Evolutionary conservation across 2,329 filamentous ascomycete species (phyloP).

Genomic region (Hortaea werneckii): DNA sequence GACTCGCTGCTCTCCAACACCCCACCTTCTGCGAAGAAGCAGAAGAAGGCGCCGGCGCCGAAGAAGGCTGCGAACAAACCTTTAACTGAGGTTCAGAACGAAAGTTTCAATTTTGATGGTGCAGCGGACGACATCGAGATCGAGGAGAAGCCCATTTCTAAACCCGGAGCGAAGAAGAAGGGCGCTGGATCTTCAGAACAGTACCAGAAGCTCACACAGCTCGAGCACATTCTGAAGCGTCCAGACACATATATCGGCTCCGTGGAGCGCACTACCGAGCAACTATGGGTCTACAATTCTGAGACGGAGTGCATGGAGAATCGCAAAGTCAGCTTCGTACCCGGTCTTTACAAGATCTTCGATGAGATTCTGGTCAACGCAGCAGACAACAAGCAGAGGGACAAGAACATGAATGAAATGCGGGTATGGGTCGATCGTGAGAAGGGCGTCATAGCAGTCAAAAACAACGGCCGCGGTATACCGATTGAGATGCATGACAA

Average conservation of each 20-base stretch:
- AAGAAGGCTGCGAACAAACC: slow-evolving; percentile 58
- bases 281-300: slow-evolving; percentile 97
- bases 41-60: slow-evolving; percentile 58
- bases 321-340: slow-evolving; percentile 73
- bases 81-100: slow-evolving; percentile 34
- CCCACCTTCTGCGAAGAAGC: slow-evolving; percentile 71
- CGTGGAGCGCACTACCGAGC: slow-evolving; percentile 71
- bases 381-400: slow-evolving; percentile 93
- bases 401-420: slow-evolving; percentile 77
- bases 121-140: slow-evolving; percentile 41
- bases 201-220: slow-evolving; percentile 79
- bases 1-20: slow-evolving; percentile 65
- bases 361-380: slow-evolving; percentile 98
- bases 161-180: slow-evolving; percentile 30
- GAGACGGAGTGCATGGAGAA: slow-evolving; percentile 74
- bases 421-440: slow-evolving; percentile 74
- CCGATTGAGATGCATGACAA: slow-evolving; percentile 88
- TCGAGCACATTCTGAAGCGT: slow-evolving; percentile 94
- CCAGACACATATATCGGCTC: slow-evolving; percentile 98
- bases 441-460: slow-evolving; percentile 77
- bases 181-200: slow-evolving; percentile 58
- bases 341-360: slow-evolving; percentile 98
- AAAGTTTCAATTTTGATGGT: slow-evolving; percentile 54
- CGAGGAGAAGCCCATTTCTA: slow-evolving; percentile 5
- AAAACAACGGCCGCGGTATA: slow-evolving; percentile 95